Evolutionary conservation across 208 protist species (phyloP).

Genomic region (Trichomonas gallinae): DNA sequence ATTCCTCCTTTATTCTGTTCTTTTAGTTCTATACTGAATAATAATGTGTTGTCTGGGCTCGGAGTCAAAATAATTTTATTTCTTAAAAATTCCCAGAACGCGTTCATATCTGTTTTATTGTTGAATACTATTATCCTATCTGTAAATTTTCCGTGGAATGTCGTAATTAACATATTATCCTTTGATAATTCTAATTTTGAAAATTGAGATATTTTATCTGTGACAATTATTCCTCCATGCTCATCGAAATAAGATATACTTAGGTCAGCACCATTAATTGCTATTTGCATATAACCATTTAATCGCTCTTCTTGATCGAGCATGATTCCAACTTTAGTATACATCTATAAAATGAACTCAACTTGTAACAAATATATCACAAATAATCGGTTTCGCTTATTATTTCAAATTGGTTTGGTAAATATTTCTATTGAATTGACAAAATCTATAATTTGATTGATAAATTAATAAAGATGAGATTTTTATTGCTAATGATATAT

Average conservation of each 20-base stretch:
- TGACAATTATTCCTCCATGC: neutral
- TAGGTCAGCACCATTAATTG: neutral
- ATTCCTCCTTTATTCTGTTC: neutral
- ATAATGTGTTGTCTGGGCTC: neutral
- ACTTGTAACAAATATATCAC: too few species aligned
- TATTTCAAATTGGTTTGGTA: too few species aligned
- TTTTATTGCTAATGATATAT: too few species aligned
- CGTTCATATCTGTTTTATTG: neutral
- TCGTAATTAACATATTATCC: neutral
- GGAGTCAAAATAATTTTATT: neutral
- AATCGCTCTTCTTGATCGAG: neutral
- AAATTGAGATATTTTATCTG: neutral
- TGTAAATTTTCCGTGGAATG: neutral
- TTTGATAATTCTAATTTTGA: neutral
- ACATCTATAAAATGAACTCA: too few species aligned
- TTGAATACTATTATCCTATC: neutral
- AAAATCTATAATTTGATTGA: too few species aligned
- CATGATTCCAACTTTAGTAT: neutral
- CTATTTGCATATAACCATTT: neutral
- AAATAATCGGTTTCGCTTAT: too few species aligned
- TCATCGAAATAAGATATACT: neutral
- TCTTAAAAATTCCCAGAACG: neutral
- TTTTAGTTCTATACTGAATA: neutral
- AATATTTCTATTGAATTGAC: too few species aligned
- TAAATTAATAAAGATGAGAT: too few species aligned